Percentiles rank a stretch among this genome's conserved stretches.
Evolutionary conservation across 2,329 filamentous ascomycete species (phyloP).

Genomic region (Hirsutella minnesotensis): DNA sequence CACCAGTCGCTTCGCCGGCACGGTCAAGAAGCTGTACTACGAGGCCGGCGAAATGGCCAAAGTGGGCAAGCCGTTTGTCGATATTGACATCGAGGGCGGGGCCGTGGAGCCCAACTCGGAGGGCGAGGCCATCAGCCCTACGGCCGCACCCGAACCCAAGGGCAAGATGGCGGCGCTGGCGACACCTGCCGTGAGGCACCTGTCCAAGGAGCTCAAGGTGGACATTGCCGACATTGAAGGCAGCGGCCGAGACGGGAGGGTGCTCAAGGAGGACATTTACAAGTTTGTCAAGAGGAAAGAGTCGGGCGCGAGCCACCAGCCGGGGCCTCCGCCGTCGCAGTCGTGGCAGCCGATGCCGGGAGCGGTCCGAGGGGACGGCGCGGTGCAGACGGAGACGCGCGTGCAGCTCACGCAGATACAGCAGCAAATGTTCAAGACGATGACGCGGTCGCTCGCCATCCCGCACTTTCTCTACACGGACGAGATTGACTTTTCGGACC

Average conservation of each 20-base stretch:
- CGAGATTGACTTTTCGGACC: slow-evolving; percentile 68
- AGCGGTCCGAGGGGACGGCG: slow-evolving; percentile 9
- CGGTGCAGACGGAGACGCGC: slow-evolving; percentile 53
- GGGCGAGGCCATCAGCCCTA: slow-evolving; percentile 10
- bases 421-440: slow-evolving; percentile 90
- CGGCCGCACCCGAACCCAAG: slow-evolving; percentile 17
- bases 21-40: slow-evolving; percentile 94
- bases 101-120: slow-evolving; percentile 28
- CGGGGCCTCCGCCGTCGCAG: slow-evolving; percentile 4
- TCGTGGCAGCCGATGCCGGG: slow-evolving; percentile 1
- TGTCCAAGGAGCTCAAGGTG: slow-evolving; percentile 69
- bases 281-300: slow-evolving; percentile 50
- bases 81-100: slow-evolving; percentile 83
- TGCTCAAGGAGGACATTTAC: slow-evolving; percentile 85
- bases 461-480: slow-evolving; percentile 95
- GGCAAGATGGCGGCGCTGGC: slow-evolving; percentile 66
- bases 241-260: slow-evolving; percentile 81
- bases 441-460: slow-evolving; percentile 84
- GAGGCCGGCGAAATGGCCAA: slow-evolving; percentile 93
- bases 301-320: slow-evolving; percentile 2
- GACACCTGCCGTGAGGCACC: slow-evolving; percentile 82
- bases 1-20: slow-evolving; percentile 86
- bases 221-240: slow-evolving; percentile 70
- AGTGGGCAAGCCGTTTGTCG: slow-evolving; percentile 86
- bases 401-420: slow-evolving; percentile 68